Conservation (phyloP, 805 yeast species). For the Cyberlindnera suaveolens region DNA sequence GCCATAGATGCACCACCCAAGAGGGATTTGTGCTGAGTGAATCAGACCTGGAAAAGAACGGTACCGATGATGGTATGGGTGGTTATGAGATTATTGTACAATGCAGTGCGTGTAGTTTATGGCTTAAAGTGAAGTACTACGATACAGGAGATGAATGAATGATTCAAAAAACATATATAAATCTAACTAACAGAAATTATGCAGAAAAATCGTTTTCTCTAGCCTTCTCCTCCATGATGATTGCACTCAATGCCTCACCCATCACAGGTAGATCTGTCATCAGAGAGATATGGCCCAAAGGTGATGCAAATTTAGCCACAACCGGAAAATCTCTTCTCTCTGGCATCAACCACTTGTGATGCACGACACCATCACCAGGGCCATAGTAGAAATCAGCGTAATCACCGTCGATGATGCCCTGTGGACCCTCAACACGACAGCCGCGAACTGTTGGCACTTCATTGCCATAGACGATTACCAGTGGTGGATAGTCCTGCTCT, state of each 20-base stretch:
- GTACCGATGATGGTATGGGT: conserved; percentile 40
- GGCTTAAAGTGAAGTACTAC: conserved; percentile 71
- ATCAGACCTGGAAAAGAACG: conserved; percentile 48
- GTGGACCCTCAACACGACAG: conserved; percentile 52
- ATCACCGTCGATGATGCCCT: conserved; percentile 64
- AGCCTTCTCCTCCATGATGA: conserved; percentile 53
- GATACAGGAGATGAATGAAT: conserved; percentile 34
- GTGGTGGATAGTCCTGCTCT: conserved; percentile 64
- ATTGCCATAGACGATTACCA: conserved; percentile 78
- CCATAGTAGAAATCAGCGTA: conserved; percentile 78
- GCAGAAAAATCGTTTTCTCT: conserved; percentile 1
- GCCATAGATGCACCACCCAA: conserved; percentile 58
- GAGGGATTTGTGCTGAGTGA: conserved; percentile 58
- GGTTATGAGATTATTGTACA: conserved; percentile 68
- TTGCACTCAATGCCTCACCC: conserved; percentile 63
- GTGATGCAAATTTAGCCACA: conserved; percentile 58
- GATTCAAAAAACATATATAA: neutral
- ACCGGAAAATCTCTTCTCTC: conserved; percentile 66
- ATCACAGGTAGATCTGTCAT: conserved; percentile 69
- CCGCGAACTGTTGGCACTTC: conserved; percentile 83
- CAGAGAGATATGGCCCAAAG: conserved; percentile 72
- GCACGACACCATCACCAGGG: conserved; percentile 91
- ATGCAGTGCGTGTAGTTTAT: conserved; percentile 77
- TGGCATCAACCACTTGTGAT: conserved; percentile 79
- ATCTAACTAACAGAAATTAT: conserved; percentile 1